A percentile compares a stretch with the other conserved stretches of the same genome.
phyloP scores from a whole-genome alignment of 805 yeast genomes.

The Jamesozyma spencerorum region DNA sequence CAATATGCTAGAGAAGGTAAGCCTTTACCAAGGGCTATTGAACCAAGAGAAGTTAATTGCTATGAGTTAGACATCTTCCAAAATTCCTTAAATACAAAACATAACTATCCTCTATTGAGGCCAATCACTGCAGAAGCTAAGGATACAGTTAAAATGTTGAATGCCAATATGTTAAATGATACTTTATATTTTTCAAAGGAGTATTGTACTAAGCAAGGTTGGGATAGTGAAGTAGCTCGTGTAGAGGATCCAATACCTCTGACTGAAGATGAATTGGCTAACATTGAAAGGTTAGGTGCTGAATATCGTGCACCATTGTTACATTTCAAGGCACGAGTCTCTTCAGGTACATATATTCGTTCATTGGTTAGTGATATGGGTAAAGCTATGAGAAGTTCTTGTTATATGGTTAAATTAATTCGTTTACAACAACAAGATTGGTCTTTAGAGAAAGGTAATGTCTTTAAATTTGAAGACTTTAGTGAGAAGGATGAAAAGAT shows the following conservation, averaged over 20 bases:
- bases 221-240: constrained; percentile 32
- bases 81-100: constrained; percentile 47
- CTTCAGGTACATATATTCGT: constrained; percentile 93
- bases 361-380: constrained; percentile 86
- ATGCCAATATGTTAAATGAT: constrained; percentile 56
- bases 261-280: constrained; percentile 27
- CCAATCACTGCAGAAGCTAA: constrained; percentile 27
- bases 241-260: constrained; percentile 34
- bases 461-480: constrained; percentile 60
- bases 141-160: constrained; percentile 21
- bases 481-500: constrained; percentile 46
- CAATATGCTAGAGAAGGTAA: constrained; percentile 86
- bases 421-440: constrained; percentile 77
- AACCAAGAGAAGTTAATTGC: constrained; percentile 62
- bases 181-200: constrained; percentile 51
- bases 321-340: constrained; percentile 68
- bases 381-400: constrained; percentile 64
- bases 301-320: constrained; percentile 53
- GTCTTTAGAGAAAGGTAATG: constrained; percentile 60
- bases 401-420: constrained; percentile 78
- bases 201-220: constrained; percentile 38
- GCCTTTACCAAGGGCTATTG: constrained; percentile 77
- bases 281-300: constrained; percentile 29
- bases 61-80: constrained; percentile 39
- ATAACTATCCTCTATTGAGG: constrained; percentile 40